Percentiles rank a stretch among this genome's conserved stretches.
Evolutionary conservation across 148 eudicot species (phyloP).

Genomic region (Salicornia ramosissima): DNA sequence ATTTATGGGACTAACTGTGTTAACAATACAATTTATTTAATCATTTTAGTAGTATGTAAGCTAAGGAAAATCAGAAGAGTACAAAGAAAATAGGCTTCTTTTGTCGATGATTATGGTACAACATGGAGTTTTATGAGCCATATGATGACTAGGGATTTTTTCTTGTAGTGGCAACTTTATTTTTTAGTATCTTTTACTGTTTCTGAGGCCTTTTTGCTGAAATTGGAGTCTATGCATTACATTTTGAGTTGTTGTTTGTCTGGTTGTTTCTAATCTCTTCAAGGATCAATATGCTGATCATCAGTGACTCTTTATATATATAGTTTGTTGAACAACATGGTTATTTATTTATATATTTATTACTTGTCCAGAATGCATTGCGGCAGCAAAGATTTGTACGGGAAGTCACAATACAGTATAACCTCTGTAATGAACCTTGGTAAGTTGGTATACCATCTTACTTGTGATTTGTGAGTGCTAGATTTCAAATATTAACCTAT

Average conservation of each 20-base stretch:
- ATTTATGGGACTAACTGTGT: not conserved
- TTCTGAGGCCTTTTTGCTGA: not conserved
- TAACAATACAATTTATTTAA: not conserved
- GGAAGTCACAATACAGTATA: conserved; percentile 91
- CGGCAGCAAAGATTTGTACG: conserved; percentile 96
- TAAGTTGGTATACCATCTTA: conserved; percentile 61
- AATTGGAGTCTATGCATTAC: not conserved
- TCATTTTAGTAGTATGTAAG: no score
- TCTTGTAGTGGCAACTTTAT: not conserved
- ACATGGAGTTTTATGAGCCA: not conserved
- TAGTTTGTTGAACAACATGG: not conserved
- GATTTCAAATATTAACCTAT: not conserved
- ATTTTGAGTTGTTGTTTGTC: not conserved
- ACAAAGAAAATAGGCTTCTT: no score
- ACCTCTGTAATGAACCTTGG: conserved; percentile 98
- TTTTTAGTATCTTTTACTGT: not conserved
- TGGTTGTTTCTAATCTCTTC: not conserved
- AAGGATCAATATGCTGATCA: not conserved
- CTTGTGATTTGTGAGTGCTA: not conserved
- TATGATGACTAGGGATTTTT: not conserved
- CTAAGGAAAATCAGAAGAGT: not conserved
- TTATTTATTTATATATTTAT: not conserved
- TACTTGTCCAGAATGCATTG: conserved; percentile 67
- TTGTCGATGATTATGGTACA: not conserved
- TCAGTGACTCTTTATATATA: not conserved